phyloP scores from a whole-genome alignment of 2,329 filamentous ascomycete species.

The Talaromyces amestolkiae region DNA sequence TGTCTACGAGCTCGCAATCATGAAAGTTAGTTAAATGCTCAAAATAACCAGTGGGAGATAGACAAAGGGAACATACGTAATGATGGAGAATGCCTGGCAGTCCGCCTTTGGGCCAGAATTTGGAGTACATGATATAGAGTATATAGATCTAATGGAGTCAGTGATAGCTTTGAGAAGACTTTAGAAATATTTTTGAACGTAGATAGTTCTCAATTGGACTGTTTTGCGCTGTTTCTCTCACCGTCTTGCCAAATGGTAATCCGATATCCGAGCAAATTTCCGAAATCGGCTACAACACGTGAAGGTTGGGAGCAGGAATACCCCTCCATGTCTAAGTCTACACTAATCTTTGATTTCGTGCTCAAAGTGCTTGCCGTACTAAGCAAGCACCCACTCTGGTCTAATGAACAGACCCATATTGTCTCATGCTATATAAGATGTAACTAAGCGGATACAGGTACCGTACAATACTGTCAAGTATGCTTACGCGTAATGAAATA shows the following conservation, averaged over 20 bases:
- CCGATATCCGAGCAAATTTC: constrained; percentile 18
- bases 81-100: constrained; percentile 16
- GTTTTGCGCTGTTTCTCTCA: background rate
- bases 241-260: background rate
- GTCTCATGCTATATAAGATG: background rate
- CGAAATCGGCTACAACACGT: constrained; percentile 19
- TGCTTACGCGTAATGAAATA: background rate
- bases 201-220: background rate
- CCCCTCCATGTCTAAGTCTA: background rate
- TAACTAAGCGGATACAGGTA: background rate
- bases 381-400: background rate
- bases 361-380: background rate
- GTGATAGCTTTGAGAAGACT: background rate
- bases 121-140: constrained; percentile 31
- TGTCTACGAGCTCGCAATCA: background rate
- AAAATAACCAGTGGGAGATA: no score
- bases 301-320: background rate
- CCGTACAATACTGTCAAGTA: background rate
- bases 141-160: background rate
- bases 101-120: constrained; percentile 38
- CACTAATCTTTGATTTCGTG: background rate
- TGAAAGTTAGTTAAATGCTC: background rate
- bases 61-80: constrained; percentile 4
- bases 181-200: background rate
- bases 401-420: background rate